Evolutionary conservation across 164 flowering plant genomes (phyloP).

Genomic region (Pachysandra terminalis): DNA sequence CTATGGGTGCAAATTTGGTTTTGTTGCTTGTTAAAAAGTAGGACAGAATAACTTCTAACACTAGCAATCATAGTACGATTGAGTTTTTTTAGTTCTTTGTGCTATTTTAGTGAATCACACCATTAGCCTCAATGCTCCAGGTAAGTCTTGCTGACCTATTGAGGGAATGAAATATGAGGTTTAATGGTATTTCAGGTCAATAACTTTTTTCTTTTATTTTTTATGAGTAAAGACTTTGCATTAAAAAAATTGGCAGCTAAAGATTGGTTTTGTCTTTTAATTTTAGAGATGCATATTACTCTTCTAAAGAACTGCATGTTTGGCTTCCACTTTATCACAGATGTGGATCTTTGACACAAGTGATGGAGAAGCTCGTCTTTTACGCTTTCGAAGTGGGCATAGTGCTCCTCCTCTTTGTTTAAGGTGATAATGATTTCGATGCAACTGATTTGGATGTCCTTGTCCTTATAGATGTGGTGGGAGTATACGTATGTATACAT

Average conservation of each 20-base stretch:
- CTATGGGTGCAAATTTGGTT: no score
- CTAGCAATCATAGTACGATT: background rate
- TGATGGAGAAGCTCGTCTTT: constrained; percentile 93
- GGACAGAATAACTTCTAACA: no score
- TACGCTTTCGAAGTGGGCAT: constrained; percentile 95
- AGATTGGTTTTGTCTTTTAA: background rate
- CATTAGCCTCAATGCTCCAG: background rate
- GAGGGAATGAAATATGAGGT: background rate
- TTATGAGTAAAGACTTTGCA: background rate
- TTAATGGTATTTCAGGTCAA: background rate
- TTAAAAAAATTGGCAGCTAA: background rate
- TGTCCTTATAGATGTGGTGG: no score
- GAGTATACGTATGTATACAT: no score
- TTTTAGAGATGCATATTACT: no score
- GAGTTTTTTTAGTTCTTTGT: background rate
- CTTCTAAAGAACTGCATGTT: background rate
- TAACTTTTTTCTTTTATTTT: no score
- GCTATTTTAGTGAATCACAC: background rate
- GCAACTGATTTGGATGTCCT: constrained; percentile 92
- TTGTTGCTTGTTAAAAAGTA: no score
- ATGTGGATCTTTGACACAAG: constrained; percentile 98
- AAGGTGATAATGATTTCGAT: constrained; percentile 36
- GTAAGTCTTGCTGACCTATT: background rate
- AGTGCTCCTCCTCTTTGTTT: constrained; percentile 97
- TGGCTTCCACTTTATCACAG: constrained; percentile 25